Percentiles rank a stretch among this genome's conserved stretches.
Conservation (phyloP, 306 rosid genomes). For the Cucumis hystrix region DNA sequence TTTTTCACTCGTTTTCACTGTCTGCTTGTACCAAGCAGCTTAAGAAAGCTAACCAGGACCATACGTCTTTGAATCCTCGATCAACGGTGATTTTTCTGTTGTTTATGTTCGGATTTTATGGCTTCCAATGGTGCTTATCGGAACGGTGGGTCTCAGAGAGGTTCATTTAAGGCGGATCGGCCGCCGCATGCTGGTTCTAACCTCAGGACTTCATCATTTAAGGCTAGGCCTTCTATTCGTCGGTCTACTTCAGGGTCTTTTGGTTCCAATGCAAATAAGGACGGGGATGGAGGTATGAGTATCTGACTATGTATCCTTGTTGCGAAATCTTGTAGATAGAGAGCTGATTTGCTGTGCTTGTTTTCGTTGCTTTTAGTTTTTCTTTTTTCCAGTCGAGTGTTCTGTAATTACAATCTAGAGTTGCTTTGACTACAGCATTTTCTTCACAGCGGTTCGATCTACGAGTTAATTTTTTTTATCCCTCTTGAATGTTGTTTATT, state of each 20-base stretch:
- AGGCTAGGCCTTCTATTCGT: constrained; percentile 23
- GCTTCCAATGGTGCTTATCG: constrained; percentile 15
- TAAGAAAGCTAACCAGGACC: background rate
- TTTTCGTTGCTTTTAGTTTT: background rate
- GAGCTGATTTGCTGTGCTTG: background rate
- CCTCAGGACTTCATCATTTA: constrained; percentile 29
- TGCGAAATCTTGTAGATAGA: background rate
- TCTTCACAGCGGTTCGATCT: background rate
- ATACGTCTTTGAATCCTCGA: background rate
- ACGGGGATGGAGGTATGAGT: constrained; percentile 25
- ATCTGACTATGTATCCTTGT: background rate
- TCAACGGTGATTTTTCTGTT: background rate
- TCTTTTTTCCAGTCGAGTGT: background rate
- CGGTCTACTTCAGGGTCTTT: constrained; percentile 23
- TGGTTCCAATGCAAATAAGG: constrained; percentile 10
- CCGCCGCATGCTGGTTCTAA: constrained; percentile 10
- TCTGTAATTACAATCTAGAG: background rate
- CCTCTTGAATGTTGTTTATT: background rate
- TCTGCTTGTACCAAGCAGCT: constrained; percentile 1
- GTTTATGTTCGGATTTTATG: background rate
- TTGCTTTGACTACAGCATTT: background rate
- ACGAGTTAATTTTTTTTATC: background rate
- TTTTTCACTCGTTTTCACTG: background rate
- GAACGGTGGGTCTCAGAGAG: constrained; percentile 20
- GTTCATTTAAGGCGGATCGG: constrained; percentile 30